These are phyloP conservation scores for Baorangia bicolor DNA, from an alignment of 768 basidiomycete species.

Conservation along the genomic window DNA sequence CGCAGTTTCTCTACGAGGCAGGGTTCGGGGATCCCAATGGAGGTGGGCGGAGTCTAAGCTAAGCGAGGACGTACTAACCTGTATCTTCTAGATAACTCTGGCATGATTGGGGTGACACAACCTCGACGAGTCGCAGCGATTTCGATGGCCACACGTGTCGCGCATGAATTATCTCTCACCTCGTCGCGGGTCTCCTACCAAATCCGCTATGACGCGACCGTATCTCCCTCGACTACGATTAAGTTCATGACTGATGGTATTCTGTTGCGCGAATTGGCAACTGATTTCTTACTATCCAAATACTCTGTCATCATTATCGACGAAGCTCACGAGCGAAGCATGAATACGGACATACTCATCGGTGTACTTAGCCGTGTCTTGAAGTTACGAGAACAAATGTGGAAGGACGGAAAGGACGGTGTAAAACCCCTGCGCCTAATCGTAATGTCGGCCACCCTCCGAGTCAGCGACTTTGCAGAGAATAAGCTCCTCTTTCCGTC, in stretches of 20 bases:
- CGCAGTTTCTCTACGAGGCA: slow-evolving; percentile 97
- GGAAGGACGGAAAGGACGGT: slow-evolving; percentile 73
- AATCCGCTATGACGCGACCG: slow-evolving; percentile 95
- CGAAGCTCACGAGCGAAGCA: slow-evolving; percentile 96
- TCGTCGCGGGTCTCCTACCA: slow-evolving; percentile 89
- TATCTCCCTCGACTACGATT: slow-evolving; percentile 85
- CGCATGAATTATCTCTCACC: slow-evolving; percentile 85
- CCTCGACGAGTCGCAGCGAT: slow-evolving; percentile 96
- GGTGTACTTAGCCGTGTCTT: slow-evolving; percentile 95
- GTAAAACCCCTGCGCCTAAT: slow-evolving; percentile 87
- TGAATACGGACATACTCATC: slow-evolving; percentile 97
- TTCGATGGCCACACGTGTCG: slow-evolving; percentile 92
- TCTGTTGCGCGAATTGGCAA: slow-evolving; percentile 85
- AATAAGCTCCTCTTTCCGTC: slow-evolving; percentile 78
- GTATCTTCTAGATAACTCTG: slow-evolving; percentile 77
- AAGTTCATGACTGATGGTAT: slow-evolving; percentile 99
- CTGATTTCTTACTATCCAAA: slow-evolving; percentile 89
- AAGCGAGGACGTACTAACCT: slow-evolving; percentile 3
- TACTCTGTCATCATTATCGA: slow-evolving; percentile 97
- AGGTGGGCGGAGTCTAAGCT: slow-evolving; percentile 46
- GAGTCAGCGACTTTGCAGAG: slow-evolving; percentile 87
- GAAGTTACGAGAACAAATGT: slow-evolving; percentile 84
- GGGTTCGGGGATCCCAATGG: slow-evolving; percentile 85
- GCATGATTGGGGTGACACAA: slow-evolving; percentile 97
- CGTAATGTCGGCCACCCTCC: slow-evolving; percentile 98